Conservation (phyloP, 768 basidiomycete genomes). For the Scleroderma citrinum region DNA sequence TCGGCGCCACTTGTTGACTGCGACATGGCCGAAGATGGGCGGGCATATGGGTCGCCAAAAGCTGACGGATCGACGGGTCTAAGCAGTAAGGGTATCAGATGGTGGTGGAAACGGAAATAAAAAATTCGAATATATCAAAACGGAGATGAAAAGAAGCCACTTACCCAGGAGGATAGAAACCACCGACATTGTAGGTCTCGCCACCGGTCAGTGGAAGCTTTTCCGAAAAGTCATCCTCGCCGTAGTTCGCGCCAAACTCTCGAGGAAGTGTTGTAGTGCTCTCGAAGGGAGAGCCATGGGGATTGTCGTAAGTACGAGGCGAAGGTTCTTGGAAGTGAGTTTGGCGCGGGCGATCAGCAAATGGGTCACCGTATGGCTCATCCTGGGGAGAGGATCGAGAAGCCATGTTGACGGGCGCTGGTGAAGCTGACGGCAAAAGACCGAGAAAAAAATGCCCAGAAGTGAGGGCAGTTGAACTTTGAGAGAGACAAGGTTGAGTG, state of each 20-base stretch:
- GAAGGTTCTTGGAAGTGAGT: constrained; percentile 57
- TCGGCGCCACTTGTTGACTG: constrained; percentile 52
- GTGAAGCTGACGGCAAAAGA: background rate
- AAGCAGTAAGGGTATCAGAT: constrained; percentile 11
- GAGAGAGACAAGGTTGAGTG: constrained; percentile 6
- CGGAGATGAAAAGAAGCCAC: constrained; percentile 20
- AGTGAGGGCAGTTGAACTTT: constrained; percentile 1
- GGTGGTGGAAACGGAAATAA: constrained; percentile 5
- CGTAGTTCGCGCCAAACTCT: constrained; percentile 44
- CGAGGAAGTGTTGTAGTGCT: constrained; percentile 38
- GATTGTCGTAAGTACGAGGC: constrained; percentile 33
- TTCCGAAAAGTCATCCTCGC: constrained; percentile 69
- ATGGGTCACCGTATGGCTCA: constrained; percentile 55
- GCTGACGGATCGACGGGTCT: constrained; percentile 49
- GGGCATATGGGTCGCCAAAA: constrained; percentile 64
- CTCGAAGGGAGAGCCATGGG: background rate
- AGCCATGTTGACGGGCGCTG: constrained; percentile 18
- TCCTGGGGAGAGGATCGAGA: constrained; percentile 17
- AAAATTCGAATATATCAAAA: background rate
- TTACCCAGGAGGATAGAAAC: constrained; percentile 71
- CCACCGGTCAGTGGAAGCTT: constrained; percentile 68
- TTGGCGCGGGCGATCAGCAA: constrained; percentile 60
- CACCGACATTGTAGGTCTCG: constrained; percentile 47
- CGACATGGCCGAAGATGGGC: constrained; percentile 47
- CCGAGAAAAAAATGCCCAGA: constrained; percentile 8